phyloP scores from a whole-genome alignment of 768 basidiomycete species.

The Brasilioporus rufonigricans region DNA sequence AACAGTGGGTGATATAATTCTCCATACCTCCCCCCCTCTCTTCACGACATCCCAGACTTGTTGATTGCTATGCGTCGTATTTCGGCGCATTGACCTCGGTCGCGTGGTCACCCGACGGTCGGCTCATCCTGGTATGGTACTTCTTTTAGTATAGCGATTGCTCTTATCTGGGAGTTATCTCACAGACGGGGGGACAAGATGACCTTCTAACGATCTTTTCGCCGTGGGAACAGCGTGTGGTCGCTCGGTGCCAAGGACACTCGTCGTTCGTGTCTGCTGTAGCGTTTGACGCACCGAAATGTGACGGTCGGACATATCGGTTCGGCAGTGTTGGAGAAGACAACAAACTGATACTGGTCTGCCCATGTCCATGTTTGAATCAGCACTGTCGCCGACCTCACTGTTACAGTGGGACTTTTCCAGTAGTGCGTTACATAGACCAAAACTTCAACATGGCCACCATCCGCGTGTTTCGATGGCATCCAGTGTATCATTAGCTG shows the following conservation, averaged over 20 bases:
- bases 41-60: conserved; percentile 51
- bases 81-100: conserved; percentile 90
- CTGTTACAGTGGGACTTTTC: conserved; percentile 86
- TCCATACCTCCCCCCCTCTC: neutral
- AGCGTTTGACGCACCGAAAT: conserved; percentile 86
- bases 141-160: neutral
- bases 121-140: conserved; percentile 73
- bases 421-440: conserved; percentile 84
- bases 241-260: conserved; percentile 96
- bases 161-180: conserved; percentile 1
- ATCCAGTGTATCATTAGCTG: conserved; percentile 71
- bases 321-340: conserved; percentile 98
- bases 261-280: conserved; percentile 90
- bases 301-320: conserved; percentile 87
- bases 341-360: conserved; percentile 86
- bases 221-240: conserved; percentile 89
- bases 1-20: conserved; percentile 56
- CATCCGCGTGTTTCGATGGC: conserved; percentile 77
- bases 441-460: conserved; percentile 69
- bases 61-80: conserved; percentile 93
- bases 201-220: conserved; percentile 94
- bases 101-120: conserved; percentile 93
- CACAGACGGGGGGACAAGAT: conserved; percentile 93
- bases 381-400: neutral
- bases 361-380: conserved; percentile 20